These are phyloP conservation scores for Plantago lanceolata DNA, from an alignment of 305 asterid genomes.

Conservation along the genomic window DNA sequence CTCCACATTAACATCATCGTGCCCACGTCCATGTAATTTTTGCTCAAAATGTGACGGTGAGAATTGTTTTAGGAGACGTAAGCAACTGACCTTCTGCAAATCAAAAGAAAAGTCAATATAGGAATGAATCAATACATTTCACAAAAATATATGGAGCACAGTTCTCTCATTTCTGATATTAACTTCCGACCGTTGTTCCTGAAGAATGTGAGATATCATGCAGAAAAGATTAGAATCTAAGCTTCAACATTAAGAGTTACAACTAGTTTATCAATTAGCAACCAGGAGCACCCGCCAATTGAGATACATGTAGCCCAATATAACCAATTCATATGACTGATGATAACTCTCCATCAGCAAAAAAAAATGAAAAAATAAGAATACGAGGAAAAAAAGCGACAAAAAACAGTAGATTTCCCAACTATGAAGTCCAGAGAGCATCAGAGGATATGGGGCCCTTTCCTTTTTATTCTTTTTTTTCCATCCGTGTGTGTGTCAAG, in stretches of 20 bases:
- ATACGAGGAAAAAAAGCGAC: slow-evolving; percentile 12
- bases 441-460: too few relatives aligned
- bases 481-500: too few relatives aligned
- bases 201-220: background rate
- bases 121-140: slow-evolving; percentile 7
- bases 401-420: slow-evolving; percentile 20
- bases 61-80: slow-evolving; percentile 68
- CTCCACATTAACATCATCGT: slow-evolving; percentile 41
- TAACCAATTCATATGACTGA: background rate
- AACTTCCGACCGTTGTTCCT: background rate
- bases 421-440: slow-evolving; percentile 14
- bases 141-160: too few relatives aligned
- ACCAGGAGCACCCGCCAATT: background rate
- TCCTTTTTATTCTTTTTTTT: too few relatives aligned
- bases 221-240: slow-evolving; percentile 20
- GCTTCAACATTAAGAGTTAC: slow-evolving; percentile 9
- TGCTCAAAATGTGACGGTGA: slow-evolving; percentile 67
- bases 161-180: too few relatives aligned
- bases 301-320: background rate
- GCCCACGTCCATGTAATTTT: slow-evolving; percentile 43
- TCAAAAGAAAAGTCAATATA: slow-evolving; percentile 15
- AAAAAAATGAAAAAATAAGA: background rate
- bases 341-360: background rate
- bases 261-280: background rate
- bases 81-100: slow-evolving; percentile 64